Evolutionary conservation across 768 basidiomycete genomes (phyloP), one percentile per base, ranked within the genome.

Genomic region (Rossbeevera mucosa): DNA sequence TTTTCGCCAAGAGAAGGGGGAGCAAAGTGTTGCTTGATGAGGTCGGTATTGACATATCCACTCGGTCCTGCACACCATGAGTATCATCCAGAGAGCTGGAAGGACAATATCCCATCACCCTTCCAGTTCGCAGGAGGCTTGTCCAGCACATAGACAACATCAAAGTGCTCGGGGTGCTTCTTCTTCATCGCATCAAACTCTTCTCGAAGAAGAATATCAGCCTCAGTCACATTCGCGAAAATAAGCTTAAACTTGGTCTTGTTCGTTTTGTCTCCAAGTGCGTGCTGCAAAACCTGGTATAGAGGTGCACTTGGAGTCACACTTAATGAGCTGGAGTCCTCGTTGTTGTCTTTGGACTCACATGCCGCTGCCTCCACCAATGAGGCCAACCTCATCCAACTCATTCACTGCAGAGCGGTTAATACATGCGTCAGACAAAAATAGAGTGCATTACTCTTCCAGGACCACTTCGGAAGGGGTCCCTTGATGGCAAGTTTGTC

Each of bases 301-400:
- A 93, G 78, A 2, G 91, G 91, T 8, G 91, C 87, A 56, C 88
- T 91, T 61, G 48, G 47, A 11, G 7, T 7, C n/a, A 42, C 21
- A 18, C 61, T 47, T 56, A 47, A 40, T 29, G 40, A 9, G 21
- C 8, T 14, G 45, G 26, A 28, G 7, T 11, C 21, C 29, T 16
- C 22, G 7, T 41, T 47, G 26, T 20, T 28, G 36, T 29, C 24
- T 44, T 48, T 36, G 24, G 29, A 72, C 84, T 61, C 62, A 88
- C 86, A 98, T 92, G 67, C 96, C 96, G 58, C 83, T 88, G 49
- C 96, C 96, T 48, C 96, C 96, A 29, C 91, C 91, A 61, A 98
- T 91, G 61, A 94, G 76, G 12, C 86, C 88, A 50, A 96, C 85
- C 59, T 93, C 76, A 20, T 94, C 89, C 48, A 87, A 85, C 68